These are phyloP conservation scores for Volvox africanus DNA, from an alignment of 139 green algal species.

Conservation along the genomic window DNA sequence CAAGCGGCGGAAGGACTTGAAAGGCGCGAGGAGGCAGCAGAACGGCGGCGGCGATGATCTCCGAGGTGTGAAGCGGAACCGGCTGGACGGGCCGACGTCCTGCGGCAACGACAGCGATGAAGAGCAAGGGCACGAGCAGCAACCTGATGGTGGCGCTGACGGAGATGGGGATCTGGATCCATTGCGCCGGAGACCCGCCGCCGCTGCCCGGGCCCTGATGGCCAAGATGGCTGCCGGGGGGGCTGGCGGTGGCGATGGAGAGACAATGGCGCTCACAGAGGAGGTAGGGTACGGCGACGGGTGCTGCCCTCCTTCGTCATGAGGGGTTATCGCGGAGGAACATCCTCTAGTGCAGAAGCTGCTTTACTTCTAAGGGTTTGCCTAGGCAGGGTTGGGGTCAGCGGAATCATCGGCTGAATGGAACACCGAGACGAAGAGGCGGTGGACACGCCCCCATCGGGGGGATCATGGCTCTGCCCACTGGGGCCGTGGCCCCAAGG, in stretches of 20 bases:
- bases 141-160: not conserved
- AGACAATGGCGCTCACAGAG: not conserved
- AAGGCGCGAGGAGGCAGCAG: no score
- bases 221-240: not conserved
- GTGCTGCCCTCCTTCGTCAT: not conserved
- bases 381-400: no score
- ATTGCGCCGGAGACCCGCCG: not conserved
- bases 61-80: not conserved
- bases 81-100: no score
- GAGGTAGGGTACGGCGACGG: not conserved
- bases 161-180: constrained; percentile 2
- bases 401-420: no score
- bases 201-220: not conserved
- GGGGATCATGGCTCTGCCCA: no score
- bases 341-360: no score
- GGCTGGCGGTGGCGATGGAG: not conserved
- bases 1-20: no score
- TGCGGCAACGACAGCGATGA: not conserved
- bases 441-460: no score
- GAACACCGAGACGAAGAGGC: no score
- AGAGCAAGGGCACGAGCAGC: not conserved
- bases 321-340: not conserved
- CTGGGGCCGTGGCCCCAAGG: no score
- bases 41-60: not conserved
- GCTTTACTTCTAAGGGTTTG: not conserved